Evolutionary conservation across 345 rosid species (phyloP), one percentile per base, ranked within the genome.

Genomic region (Gynandropsis gynandra): DNA sequence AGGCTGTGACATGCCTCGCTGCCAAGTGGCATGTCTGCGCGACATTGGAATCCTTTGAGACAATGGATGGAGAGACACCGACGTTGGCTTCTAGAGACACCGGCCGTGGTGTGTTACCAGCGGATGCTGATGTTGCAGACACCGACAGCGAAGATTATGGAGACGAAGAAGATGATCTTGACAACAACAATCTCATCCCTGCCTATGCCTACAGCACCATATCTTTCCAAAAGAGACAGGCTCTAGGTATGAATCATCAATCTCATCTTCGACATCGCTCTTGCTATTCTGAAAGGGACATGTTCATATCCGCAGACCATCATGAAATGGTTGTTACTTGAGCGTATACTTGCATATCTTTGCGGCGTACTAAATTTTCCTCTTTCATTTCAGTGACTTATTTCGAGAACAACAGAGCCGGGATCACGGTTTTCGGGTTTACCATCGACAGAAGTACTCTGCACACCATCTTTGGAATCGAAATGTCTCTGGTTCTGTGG

Each of bases 1-100:
- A 90, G 43, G 68, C 86, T 10, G 77, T 92, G 15, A 82, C 93
- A 12, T 74, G 89, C 72, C 82, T 92, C 35, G 96, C 96, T 47
- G 76, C 96, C 2, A 92, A 92, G 63, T 92, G 98, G 98, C 95
- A 92, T 60, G 65, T 85, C 1, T 84, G 95, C 36, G 92, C 95
- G 0, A 87, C 98, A 5, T 59, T 92, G 20, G 98, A 77, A 27
- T 50, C 84, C 0, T 77, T 82, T 18, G 93, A 84, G 10, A 48
- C 58, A 6, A 66, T 58, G 1, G 98, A 84, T 7, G 78, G 81
- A 15, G 96, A 87, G 68, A 84, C 82, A n/a, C 96, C 87, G 8
- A 66, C 69, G 65, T 48, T 52, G 4, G 54, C 57, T 41, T 21
- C 56, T 56, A 51, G 61, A 47, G 31, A 46, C 12, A 49, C 48